Evolutionary conservation across 306 rosid species (phyloP).

Genomic region (Cicer chorassanicum): DNA sequence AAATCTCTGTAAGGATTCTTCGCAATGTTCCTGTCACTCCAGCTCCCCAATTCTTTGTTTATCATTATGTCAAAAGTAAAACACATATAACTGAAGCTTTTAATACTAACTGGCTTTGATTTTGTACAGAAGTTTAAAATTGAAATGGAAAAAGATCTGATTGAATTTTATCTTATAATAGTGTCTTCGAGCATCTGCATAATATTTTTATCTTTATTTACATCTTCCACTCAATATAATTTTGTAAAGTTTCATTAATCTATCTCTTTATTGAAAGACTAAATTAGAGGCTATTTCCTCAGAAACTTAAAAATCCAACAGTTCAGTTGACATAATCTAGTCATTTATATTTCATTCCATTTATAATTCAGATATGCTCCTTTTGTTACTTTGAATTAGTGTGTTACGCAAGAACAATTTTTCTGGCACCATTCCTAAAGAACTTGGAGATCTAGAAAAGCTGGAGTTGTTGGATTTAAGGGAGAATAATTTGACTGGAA

Average conservation of each 20-base stretch:
- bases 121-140: too few species aligned
- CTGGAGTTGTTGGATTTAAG: conserved; percentile 77
- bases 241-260: not conserved
- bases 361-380: conserved; percentile 38
- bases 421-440: conserved; percentile 76
- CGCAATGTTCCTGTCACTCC: not conserved
- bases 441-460: conserved; percentile 65
- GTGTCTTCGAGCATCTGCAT: too few species aligned
- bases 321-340: conserved; percentile 6
- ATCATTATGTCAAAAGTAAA: too few species aligned
- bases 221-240: too few species aligned
- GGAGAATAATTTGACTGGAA: conserved; percentile 70
- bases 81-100: too few species aligned
- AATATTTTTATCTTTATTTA: too few species aligned
- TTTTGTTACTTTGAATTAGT: conserved; percentile 53
- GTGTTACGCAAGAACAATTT: conserved; percentile 70
- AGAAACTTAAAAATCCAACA: conserved; percentile 10
- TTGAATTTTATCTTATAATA: too few species aligned
- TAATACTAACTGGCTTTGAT: too few species aligned
- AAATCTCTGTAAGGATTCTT: conserved; percentile 73
- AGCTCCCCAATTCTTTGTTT: too few species aligned
- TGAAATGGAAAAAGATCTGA: too few species aligned
- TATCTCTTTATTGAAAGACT: conserved; percentile 31
- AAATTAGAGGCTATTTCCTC: conserved; percentile 20
- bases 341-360: conserved; percentile 12